These are phyloP conservation scores for Macrolepiota fuliginosa DNA, from an alignment of 768 basidiomycete species.

Conservation along the genomic window DNA sequence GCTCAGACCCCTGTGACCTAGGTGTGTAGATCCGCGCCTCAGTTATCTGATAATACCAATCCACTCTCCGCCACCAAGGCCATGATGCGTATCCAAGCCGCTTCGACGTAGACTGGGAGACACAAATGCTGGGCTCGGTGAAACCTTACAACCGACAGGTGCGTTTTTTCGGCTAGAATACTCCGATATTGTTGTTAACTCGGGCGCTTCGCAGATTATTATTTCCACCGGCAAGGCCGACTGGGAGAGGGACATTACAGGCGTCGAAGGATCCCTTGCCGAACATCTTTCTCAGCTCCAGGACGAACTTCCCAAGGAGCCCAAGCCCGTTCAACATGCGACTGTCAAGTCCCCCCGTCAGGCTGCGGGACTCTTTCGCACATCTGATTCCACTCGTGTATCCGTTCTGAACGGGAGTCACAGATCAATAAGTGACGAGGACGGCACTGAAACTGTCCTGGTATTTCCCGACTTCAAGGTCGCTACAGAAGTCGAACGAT, in stretches of 20 bases:
- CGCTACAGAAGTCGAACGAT: slow-evolving; percentile 67
- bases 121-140: slow-evolving; percentile 81
- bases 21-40: slow-evolving; percentile 32
- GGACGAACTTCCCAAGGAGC: slow-evolving; percentile 24
- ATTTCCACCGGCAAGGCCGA: slow-evolving; percentile 90
- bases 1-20: slow-evolving; percentile 75
- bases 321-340: slow-evolving; percentile 12
- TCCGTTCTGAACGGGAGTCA: slow-evolving; percentile 87
- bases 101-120: slow-evolving; percentile 77
- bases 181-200: neutral
- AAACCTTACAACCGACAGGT: slow-evolving; percentile 85
- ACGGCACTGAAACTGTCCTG: slow-evolving; percentile 72
- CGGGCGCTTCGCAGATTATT: slow-evolving; percentile 52
- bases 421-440: slow-evolving; percentile 61
- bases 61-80: slow-evolving; percentile 33
- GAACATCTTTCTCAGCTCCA: slow-evolving; percentile 43
- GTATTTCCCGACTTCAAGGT: slow-evolving; percentile 93
- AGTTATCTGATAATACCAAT: slow-evolving; percentile 26
- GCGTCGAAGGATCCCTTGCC: slow-evolving; percentile 69
- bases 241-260: slow-evolving; percentile 82
- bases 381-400: slow-evolving; percentile 52
- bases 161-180: slow-evolving; percentile 12
- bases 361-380: slow-evolving; percentile 55
- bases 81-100: slow-evolving; percentile 64
- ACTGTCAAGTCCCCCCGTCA: slow-evolving; percentile 27